Evolutionary conservation across 1,139 yeast genomes (phyloP), one percentile per base, ranked within the genome.

Genomic region (Tardiomyces depauwii): DNA sequence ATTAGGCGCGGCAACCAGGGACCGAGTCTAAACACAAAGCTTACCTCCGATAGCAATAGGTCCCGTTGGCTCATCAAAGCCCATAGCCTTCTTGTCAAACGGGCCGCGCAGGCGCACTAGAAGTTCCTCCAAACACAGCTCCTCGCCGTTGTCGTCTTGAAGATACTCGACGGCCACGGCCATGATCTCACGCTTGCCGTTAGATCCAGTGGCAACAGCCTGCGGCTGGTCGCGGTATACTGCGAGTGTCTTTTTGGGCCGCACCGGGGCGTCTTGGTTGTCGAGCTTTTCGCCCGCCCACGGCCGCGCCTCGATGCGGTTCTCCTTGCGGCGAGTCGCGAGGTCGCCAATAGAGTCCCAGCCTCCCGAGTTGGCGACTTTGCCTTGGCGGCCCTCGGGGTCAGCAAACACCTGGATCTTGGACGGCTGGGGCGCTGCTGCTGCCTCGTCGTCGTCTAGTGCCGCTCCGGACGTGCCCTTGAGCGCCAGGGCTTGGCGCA

Each of bases 231-330:
- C 25, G 25, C 25, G 40, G 42, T 16, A 25, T 2, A 40, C 32
- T 11, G 30, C 19, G 3, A 25, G 13, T 2, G 42, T 40, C 25
- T 41, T 36, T 18, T 41, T 41, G 25, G 36, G 42, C n/a, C 36
- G 28, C 23, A 36, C 25, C 4, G n/a, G n/a, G n/a, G 25, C 19
- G 7, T 12, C 23, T n/a, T 9, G 14, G 39, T 18, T 38, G 53
- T 63, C 64, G 30, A 81, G 51, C 0, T 67, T 69, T 56, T 82
- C 82, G 0, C 91, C 93, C 1, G 67, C 67, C 87, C 93, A 82
- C 0, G 82, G 76, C n/a, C 66, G 68, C 0, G 89, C 72, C 2
- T 68, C 67, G 36, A 77, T 47, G 1, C 64, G 64, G 55, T 87
- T 87, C 59, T 87, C 96, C 59, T 85, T 84, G 44, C 70, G 70